Evolutionary conservation across 2,329 filamentous ascomycete species (phyloP).

Genomic region (Colletotrichum melonis): DNA sequence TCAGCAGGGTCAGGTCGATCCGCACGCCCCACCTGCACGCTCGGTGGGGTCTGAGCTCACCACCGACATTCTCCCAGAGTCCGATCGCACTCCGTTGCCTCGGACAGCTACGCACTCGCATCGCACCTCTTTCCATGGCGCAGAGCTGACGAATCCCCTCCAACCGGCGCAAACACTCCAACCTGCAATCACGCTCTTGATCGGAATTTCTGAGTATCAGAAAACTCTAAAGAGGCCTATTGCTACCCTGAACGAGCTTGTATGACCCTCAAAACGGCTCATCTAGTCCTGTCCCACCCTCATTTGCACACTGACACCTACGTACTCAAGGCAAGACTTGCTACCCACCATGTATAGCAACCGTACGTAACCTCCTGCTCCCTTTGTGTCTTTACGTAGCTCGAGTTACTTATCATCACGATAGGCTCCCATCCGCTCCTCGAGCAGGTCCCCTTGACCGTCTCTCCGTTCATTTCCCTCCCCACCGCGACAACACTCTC

Average conservation of each 20-base stretch:
- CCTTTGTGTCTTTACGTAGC: too few species aligned
- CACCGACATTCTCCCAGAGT: constrained; percentile 6
- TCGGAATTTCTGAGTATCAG: not conserved
- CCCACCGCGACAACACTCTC: constrained; percentile 91
- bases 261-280: constrained; percentile 1
- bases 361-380: constrained; percentile 41
- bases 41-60: constrained; percentile 25
- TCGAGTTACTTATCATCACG: not conserved
- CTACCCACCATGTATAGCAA: constrained; percentile 41
- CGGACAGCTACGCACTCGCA: not conserved
- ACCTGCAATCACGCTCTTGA: not conserved
- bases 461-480: constrained; percentile 93
- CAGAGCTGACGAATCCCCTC: not conserved
- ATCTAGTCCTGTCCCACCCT: not conserved
- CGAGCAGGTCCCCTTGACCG: constrained; percentile 90
- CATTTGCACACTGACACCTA: not conserved
- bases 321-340: not conserved
- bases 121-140: not conserved
- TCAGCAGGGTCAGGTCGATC: not conserved
- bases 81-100: not conserved
- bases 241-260: constrained; percentile 12
- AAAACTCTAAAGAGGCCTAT: not conserved
- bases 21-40: not conserved
- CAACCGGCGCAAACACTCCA: not conserved
- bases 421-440: constrained; percentile 87